Percentiles rank a stretch among this genome's conserved stretches.
These are phyloP conservation scores for Candida endomychidarum DNA, from an alignment of 805 yeast species.

Conservation along the genomic window DNA sequence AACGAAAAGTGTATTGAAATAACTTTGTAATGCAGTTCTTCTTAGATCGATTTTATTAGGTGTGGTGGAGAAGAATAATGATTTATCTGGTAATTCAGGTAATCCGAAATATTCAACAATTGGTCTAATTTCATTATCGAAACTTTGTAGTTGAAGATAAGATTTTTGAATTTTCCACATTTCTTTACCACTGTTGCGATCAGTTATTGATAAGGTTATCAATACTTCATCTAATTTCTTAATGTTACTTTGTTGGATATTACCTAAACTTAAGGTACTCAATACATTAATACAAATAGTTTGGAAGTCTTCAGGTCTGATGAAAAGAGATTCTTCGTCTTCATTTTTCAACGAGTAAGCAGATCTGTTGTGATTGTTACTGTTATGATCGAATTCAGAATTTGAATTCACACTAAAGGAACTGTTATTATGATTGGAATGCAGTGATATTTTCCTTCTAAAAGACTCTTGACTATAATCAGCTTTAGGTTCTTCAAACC, in stretches of 20 bases:
- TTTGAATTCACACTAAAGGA: constrained; percentile 5
- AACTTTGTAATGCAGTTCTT: constrained; percentile 53
- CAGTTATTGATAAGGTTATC: constrained; percentile 62
- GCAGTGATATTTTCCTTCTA: constrained; percentile 1
- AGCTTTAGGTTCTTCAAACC: constrained; percentile 14
- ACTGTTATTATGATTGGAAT: constrained; percentile 1
- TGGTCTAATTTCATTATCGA: constrained; percentile 63
- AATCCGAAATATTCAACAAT: constrained; percentile 50
- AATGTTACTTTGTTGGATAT: constrained; percentile 22
- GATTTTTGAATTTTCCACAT: constrained; percentile 75
- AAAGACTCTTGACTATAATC: constrained; percentile 16
- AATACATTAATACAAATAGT: constrained; percentile 49
- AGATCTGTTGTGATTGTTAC: constrained; percentile 18
- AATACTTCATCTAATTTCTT: constrained; percentile 56
- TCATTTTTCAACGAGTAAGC: constrained; percentile 16
- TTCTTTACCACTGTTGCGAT: constrained; percentile 59
- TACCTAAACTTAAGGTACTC: constrained; percentile 32
- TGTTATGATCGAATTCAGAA: no score
- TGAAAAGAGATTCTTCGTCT: constrained; percentile 49
- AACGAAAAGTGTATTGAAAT: constrained; percentile 55
- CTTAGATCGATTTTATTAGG: constrained; percentile 69
- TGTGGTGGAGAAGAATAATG: constrained; percentile 53
- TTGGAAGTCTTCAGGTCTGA: constrained; percentile 58
- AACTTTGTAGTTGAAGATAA: constrained; percentile 54
- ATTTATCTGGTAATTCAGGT: constrained; percentile 64